Evolutionary conservation across 2,329 filamentous ascomycete species (phyloP), one percentile per base, ranked within the genome.

Genomic region (Fusarium buharicum): DNA sequence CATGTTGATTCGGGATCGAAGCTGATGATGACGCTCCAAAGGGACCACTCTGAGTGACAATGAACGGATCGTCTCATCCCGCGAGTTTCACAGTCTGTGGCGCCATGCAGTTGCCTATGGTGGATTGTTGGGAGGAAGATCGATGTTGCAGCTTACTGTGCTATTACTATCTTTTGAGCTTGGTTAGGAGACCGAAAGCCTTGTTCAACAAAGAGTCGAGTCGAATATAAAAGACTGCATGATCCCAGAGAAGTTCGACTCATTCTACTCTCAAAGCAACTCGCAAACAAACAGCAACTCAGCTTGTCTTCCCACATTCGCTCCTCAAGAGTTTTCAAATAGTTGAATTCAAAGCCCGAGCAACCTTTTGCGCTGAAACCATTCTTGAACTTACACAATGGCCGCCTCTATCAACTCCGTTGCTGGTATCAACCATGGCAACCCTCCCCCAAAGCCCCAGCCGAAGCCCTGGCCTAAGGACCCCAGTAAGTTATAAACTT

Each of bases 41-140:
- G 39, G 49, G 36, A 40, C 16, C 24, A 39, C 38, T 24, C 33
- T 69, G 67, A 66, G 58, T 39, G 49, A 64, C 64, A 44, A 46
- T 24, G 8, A 4, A 8, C 30, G 34, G 16, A 46, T 61, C 30
- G 52, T 20, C 22, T 64, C 36, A 41, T 62, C 33, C 43, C 37
- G 47, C 16, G 18, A 13, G 20, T 46, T 24, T 30, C 39, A 47
- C 41, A 33, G 17, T 37, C 33, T 59, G 53, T 69, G 61, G 67
- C 30, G 49, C 50, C 41, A 47, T 52, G 16, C 16, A 38, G 27
- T 44, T 24, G 20, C 38, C 37, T 39, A 40, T 38, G 28, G 17
- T 28, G 14, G 18, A 41, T 16, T 31, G 20, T 14, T n/a, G 41
- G 28, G 34, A 24, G 17, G 7, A 27, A 14, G n/a, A 43, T 39